phyloP scores from a whole-genome alignment of 176 grass and related monocot species.

The Aegilops umbellulata region DNA sequence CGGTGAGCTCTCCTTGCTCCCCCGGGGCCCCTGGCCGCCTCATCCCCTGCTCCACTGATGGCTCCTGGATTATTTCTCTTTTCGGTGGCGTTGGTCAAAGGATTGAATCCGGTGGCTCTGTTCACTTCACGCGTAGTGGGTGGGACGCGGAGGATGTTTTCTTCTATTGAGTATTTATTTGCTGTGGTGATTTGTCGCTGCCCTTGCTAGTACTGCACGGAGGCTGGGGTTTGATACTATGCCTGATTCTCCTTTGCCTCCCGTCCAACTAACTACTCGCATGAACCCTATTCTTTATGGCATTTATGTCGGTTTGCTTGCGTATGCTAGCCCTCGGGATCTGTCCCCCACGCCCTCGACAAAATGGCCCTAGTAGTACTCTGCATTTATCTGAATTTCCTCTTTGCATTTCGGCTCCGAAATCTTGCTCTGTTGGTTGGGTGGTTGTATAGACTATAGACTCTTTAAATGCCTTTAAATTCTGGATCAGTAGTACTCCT shows the following conservation, averaged over 20 bases:
- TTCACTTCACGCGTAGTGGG: neutral
- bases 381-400: neutral
- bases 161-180: neutral
- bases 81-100: neutral
- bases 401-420: neutral
- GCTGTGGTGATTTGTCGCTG: neutral
- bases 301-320: constrained; percentile 2
- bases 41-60: no score
- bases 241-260: neutral
- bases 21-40: neutral
- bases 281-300: neutral
- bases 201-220: neutral
- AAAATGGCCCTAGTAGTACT: neutral
- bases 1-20: constrained; percentile 39
- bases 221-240: neutral
- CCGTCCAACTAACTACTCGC: neutral
- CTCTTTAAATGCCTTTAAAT: neutral
- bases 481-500: neutral
- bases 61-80: neutral
- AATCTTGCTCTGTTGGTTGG: neutral
- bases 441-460: neutral
- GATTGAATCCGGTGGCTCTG: neutral
- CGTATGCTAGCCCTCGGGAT: neutral
- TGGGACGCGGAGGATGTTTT: neutral
- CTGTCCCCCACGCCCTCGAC: neutral